Base-by-base conservation (phyloP, 2,329 filamentous ascomycete genomes). In the Bipolaris victoriae region DNA sequence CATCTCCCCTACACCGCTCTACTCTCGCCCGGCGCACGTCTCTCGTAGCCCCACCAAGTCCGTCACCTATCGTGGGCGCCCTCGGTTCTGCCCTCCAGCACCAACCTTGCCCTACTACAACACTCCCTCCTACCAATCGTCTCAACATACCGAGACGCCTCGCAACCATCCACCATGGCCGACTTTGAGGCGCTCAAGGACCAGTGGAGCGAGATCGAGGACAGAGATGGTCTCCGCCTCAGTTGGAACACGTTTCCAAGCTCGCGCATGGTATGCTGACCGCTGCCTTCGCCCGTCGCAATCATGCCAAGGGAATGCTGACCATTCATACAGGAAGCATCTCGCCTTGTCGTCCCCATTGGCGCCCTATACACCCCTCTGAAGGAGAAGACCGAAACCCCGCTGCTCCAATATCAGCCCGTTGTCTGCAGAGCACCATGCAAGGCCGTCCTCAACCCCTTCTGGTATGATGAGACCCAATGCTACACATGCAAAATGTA, bases 211-310 rank as follows among this genome's bases (percentile, higher is more conserved):
- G 92, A 97, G 77, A 89, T 96, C 57, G 95, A 99, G 82, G 95
- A 99, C 74, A 88, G 91, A 68, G 95, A 99, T 87, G 95, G 95
- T 60, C 87, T 98, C 73, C 89, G 95, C 63, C 84, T 99, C 66
- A 97, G 94, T 80, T 99, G 95, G 95, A 99, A 99, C 77, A 96
- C 96, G 60, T 96, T 99, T 74, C 95, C 95, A 48, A 97, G 93
- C 82, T 94, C 94, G 73, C 92, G 95, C 77, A 97, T 99, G 92
- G 93, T 57, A 97, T 98, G 92, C 92, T 31, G 18, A 47, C 31
- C 29, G 20, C 40, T 26, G 24, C 13, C 26, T 11, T 26, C 39
- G n/a, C 31, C 35, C 35, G 56, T 45, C 46, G 44, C 61, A 44
- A 65, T 58, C 41, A 44, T 49, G 46, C 46, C 24, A 44, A 49